These are phyloP conservation scores for Rhynchospora pubera DNA, from an alignment of 176 grass and related monocot genomes.

Conservation along the genomic window DNA sequence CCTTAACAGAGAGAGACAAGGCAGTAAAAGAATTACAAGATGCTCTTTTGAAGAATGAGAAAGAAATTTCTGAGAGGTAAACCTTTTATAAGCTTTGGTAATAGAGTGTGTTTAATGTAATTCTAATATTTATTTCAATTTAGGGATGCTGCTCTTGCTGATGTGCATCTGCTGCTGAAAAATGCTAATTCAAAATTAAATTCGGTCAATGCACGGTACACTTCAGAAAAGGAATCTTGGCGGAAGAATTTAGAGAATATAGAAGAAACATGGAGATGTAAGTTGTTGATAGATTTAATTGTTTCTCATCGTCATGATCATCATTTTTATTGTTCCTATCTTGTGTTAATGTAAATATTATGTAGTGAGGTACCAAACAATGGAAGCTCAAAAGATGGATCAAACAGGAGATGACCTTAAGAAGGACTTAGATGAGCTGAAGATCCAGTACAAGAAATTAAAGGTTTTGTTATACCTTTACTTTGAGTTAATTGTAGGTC, in stretches of 20 bases:
- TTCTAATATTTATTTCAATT: slow-evolving; percentile 24
- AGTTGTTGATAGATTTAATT: slow-evolving; percentile 18
- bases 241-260: slow-evolving; percentile 60
- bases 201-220: slow-evolving; percentile 49
- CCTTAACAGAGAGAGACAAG: slow-evolving; percentile 80
- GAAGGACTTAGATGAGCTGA: slow-evolving; percentile 70
- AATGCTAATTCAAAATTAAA: slow-evolving; percentile 59
- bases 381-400: slow-evolving; percentile 60
- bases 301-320: neutral
- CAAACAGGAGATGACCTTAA: slow-evolving; percentile 62
- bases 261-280: slow-evolving; percentile 96
- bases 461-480: slow-evolving; percentile 50
- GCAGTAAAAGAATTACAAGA: slow-evolving; percentile 61
- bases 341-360: slow-evolving; percentile 12
- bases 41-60: slow-evolving; percentile 41
- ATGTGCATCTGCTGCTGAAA: slow-evolving; percentile 61
- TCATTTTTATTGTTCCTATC: neutral
- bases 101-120: neutral
- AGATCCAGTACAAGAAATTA: slow-evolving; percentile 66
- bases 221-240: slow-evolving; percentile 82
- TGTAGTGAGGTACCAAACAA: slow-evolving; percentile 69
- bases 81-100: neutral
- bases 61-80: slow-evolving; percentile 81
- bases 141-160: slow-evolving; percentile 75
- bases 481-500: neutral